phyloP scores from a whole-genome alignment of 1,284 basidiomycete species.

The Peniophora sp. region DNA sequence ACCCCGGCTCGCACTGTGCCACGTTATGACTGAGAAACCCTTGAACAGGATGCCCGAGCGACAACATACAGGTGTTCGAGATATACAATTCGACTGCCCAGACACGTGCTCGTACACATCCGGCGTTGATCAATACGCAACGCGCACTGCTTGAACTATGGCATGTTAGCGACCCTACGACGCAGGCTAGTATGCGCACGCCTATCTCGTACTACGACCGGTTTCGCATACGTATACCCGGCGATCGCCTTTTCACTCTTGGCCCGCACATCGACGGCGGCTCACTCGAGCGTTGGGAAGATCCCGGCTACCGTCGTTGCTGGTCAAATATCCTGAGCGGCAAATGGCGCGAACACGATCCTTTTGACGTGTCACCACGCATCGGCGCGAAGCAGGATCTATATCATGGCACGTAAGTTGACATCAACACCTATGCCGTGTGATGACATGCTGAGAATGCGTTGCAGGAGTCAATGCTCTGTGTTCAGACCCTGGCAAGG shows the following conservation, averaged over 20 bases:
- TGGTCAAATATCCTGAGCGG: constrained; percentile 48
- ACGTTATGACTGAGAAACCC: no score
- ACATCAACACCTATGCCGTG: neutral
- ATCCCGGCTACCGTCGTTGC: constrained; percentile 48
- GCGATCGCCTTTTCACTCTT: constrained; percentile 52
- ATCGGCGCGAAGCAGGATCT: constrained; percentile 49
- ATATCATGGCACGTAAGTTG: constrained; percentile 42
- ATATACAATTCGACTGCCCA: constrained; percentile 63
- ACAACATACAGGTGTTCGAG: constrained; percentile 68
- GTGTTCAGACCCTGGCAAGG: constrained; percentile 78
- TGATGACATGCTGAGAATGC: neutral
- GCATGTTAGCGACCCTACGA: constrained; percentile 34
- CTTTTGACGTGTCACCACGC: constrained; percentile 46
- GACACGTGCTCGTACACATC: constrained; percentile 48
- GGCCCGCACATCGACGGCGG: constrained; percentile 77
- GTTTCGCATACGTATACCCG: constrained; percentile 66
- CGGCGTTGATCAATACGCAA: constrained; percentile 41
- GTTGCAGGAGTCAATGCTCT: constrained; percentile 51
- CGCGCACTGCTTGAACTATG: constrained; percentile 54
- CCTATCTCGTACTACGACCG: constrained; percentile 74
- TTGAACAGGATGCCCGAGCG: constrained; percentile 58
- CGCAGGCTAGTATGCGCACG: constrained; percentile 39
- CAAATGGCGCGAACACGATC: constrained; percentile 50
- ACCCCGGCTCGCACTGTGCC: neutral
- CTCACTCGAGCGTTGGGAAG: constrained; percentile 75